These are phyloP conservation scores for Panellus pusillus DNA, from an alignment of 768 basidiomycete genomes.

Conservation along the genomic window DNA sequence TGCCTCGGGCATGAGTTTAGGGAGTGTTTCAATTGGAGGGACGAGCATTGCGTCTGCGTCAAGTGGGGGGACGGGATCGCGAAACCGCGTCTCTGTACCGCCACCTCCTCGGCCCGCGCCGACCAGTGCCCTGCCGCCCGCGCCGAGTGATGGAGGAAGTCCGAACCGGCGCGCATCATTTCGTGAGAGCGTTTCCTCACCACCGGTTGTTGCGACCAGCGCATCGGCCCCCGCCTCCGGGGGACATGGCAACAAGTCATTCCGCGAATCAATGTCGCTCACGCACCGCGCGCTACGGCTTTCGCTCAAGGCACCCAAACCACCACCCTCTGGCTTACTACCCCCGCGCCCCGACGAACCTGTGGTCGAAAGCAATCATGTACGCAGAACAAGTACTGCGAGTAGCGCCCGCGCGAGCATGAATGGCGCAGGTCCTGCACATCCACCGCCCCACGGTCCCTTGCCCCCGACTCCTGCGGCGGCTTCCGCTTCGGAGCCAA, in stretches of 20 bases:
- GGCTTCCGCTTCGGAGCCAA: conserved; percentile 23
- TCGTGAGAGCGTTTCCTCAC: conserved; percentile 11
- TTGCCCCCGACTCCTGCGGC: conserved; percentile 40
- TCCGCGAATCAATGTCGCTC: conserved; percentile 52
- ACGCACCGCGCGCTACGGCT: conserved; percentile 57
- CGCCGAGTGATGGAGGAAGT: conserved; percentile 37
- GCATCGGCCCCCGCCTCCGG: conserved; percentile 15
- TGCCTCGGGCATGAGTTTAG: conserved; percentile 3
- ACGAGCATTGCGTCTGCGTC: neutral
- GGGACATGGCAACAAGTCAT: conserved; percentile 35
- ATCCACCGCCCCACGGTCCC: conserved; percentile 47
- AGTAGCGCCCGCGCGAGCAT: neutral
- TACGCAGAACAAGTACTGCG: conserved; percentile 24
- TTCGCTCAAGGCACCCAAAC: conserved; percentile 62
- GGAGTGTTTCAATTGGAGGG: neutral
- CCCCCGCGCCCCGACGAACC: conserved; percentile 71
- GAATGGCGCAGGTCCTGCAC: conserved; percentile 26
- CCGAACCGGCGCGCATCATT: conserved; percentile 10
- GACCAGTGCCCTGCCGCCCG: conserved; percentile 66
- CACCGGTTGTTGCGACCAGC: conserved; percentile 16
- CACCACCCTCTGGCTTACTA: conserved; percentile 57
- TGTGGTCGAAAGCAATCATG: conserved; percentile 32
- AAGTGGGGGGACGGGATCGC: conserved; percentile 5
- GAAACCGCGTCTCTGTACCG: conserved; percentile 57
- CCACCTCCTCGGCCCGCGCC: conserved; percentile 77